Percentiles rank a stretch among this genome's conserved stretches.
These are phyloP conservation scores for Multifurca ochricompacta DNA, from an alignment of 768 basidiomycete species.

Conservation along the genomic window DNA sequence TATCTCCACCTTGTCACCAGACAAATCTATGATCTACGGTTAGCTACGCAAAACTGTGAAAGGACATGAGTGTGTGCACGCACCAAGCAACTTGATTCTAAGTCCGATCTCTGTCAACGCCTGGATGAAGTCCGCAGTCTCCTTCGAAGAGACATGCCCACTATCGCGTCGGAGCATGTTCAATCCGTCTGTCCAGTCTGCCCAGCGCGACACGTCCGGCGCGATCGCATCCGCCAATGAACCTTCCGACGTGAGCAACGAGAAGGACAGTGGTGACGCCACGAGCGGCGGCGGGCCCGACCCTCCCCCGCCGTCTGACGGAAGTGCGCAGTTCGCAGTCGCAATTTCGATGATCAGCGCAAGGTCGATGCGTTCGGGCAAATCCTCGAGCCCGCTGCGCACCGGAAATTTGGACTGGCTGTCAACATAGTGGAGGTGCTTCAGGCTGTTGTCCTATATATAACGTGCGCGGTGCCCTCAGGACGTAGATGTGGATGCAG, in stretches of 20 bases:
- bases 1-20: conserved; percentile 85
- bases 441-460: conserved; percentile 62
- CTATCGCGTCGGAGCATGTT: conserved; percentile 80
- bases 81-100: conserved; percentile 84
- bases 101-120: conserved; percentile 86
- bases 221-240: conserved; percentile 31
- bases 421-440: conserved; percentile 82
- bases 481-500: not conserved
- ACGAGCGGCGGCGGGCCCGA: conserved; percentile 24
- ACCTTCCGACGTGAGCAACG: conserved; percentile 27
- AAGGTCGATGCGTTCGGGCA: conserved; percentile 81
- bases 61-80: conserved; percentile 22
- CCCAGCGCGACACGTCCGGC: conserved; percentile 62
- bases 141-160: conserved; percentile 75
- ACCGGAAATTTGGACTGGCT: conserved; percentile 72
- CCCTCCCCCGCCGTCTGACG: conserved; percentile 43
- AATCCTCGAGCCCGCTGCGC: conserved; percentile 75
- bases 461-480: not conserved
- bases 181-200: conserved; percentile 91
- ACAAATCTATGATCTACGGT: conserved; percentile 56
- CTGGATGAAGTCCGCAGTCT: conserved; percentile 81
- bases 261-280: conserved; percentile 24
- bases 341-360: conserved; percentile 72
- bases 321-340: conserved; percentile 62
- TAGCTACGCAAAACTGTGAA: not conserved